phyloP scores from a whole-genome alignment of 768 basidiomycete genomes.

The Tricholoma saponaceum region DNA sequence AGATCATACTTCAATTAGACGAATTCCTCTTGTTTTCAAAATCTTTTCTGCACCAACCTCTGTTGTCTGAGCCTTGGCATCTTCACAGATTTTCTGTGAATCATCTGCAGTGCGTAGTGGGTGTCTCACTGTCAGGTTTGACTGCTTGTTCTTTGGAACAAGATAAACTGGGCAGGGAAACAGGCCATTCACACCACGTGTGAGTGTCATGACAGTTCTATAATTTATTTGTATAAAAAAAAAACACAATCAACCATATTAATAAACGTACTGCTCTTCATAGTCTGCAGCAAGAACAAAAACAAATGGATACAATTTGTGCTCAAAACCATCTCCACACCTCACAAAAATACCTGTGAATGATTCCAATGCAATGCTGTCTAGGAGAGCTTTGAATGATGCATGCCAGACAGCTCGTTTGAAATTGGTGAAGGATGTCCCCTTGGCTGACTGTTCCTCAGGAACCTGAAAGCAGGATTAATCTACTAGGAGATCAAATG shows the following conservation, averaged over 20 bases:
- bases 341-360: slow-evolving; percentile 4
- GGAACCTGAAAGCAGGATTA: slow-evolving; percentile 19
- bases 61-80: background rate
- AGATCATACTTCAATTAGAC: background rate
- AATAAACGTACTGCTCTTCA: slow-evolving; percentile 27
- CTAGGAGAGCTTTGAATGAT: slow-evolving; percentile 17
- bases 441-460: slow-evolving; percentile 19
- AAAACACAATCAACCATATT: background rate
- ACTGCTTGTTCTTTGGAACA: slow-evolving; percentile 22
- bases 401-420: slow-evolving; percentile 26
- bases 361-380: slow-evolving; percentile 9
- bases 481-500: background rate
- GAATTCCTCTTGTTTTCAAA: slow-evolving; percentile 10
- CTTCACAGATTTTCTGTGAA: slow-evolving; percentile 3
- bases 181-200: slow-evolving; percentile 19
- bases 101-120: slow-evolving; percentile 8
- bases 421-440: slow-evolving; percentile 14
- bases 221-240: too few species aligned
- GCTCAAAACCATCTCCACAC: slow-evolving; percentile 14
- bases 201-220: slow-evolving; percentile 35
- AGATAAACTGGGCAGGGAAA: slow-evolving; percentile 32
- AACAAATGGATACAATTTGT: slow-evolving; percentile 20
- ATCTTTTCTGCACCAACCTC: slow-evolving; percentile 22
- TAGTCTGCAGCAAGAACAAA: slow-evolving; percentile 28
- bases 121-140: slow-evolving; percentile 13